phyloP scores from a whole-genome alignment of 1,139 yeast species.

The Debaryomyces robertsiae region DNA sequence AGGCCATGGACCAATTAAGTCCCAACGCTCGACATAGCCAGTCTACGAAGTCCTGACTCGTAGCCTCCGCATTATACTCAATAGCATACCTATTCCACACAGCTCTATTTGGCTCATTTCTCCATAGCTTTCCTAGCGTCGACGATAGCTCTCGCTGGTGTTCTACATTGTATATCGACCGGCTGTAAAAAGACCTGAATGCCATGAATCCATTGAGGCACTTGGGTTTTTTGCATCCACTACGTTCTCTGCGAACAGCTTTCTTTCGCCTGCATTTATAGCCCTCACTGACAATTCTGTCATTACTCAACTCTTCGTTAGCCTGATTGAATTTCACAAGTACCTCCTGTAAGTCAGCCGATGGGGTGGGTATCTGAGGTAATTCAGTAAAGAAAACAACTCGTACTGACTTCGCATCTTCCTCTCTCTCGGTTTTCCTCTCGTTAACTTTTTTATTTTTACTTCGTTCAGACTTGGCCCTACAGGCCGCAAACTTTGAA shows the following conservation, averaged over 20 bases:
- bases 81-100: constrained; percentile 36
- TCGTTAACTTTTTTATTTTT: background rate
- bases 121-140: constrained; percentile 32
- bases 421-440: background rate
- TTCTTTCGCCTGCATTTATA: background rate
- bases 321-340: constrained; percentile 12
- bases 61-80: constrained; percentile 25
- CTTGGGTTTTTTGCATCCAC: constrained; percentile 7
- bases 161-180: constrained; percentile 24
- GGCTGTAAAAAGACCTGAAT: constrained; percentile 36
- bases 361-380: constrained; percentile 14
- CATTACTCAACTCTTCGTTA: background rate
- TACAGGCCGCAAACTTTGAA: constrained; percentile 9
- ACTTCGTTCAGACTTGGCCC: background rate
- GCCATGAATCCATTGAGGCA: constrained; percentile 39
- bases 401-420: constrained; percentile 4
- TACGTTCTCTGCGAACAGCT: background rate
- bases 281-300: background rate
- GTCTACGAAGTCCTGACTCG: constrained; percentile 19
- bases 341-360: constrained; percentile 12
- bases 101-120: constrained; percentile 24
- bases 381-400: constrained; percentile 13
- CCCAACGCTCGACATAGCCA: constrained; percentile 22
- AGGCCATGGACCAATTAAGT: constrained; percentile 2
- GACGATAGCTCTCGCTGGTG: constrained; percentile 27